Evolutionary conservation across 2,329 filamentous ascomycete genomes (phyloP).

Genomic region (Pseudocercospora fuligena): DNA sequence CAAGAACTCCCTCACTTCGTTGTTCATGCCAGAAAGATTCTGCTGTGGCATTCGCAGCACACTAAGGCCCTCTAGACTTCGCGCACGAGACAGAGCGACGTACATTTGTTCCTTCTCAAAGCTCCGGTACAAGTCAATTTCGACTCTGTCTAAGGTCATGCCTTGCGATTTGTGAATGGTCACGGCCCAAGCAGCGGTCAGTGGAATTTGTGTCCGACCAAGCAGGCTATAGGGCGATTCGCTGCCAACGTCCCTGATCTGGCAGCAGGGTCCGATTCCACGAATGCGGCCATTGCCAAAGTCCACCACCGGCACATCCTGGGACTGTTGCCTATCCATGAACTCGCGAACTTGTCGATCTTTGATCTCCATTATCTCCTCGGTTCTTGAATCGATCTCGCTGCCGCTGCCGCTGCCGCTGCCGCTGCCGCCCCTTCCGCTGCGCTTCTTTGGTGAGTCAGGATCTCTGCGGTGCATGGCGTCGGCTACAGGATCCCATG

Average conservation of each 20-base stretch:
- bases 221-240: conserved; percentile 54
- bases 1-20: neutral
- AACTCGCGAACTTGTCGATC: conserved; percentile 48
- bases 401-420: conserved; percentile 43
- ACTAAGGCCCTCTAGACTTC: conserved; percentile 53
- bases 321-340: conserved; percentile 36
- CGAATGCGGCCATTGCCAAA: conserved; percentile 57
- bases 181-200: conserved; percentile 65
- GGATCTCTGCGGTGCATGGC: conserved; percentile 12
- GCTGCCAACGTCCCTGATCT: conserved; percentile 54
- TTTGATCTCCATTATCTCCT: conserved; percentile 23
- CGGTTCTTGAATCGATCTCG: conserved; percentile 42
- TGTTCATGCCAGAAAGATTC: neutral
- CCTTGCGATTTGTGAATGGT: conserved; percentile 68
- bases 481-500: conserved; percentile 44
- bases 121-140: conserved; percentile 57
- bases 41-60: neutral
- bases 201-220: conserved; percentile 64
- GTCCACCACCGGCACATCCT: conserved; percentile 56
- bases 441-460: neutral
- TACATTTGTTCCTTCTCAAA: conserved; percentile 67
- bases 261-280: conserved; percentile 58
- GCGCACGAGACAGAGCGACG: conserved; percentile 63
- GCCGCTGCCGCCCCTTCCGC: neutral
- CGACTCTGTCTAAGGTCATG: conserved; percentile 64